Base-by-base conservation (phyloP, 2,329 filamentous ascomycete species). In the Colletotrichum echinochloae region DNA sequence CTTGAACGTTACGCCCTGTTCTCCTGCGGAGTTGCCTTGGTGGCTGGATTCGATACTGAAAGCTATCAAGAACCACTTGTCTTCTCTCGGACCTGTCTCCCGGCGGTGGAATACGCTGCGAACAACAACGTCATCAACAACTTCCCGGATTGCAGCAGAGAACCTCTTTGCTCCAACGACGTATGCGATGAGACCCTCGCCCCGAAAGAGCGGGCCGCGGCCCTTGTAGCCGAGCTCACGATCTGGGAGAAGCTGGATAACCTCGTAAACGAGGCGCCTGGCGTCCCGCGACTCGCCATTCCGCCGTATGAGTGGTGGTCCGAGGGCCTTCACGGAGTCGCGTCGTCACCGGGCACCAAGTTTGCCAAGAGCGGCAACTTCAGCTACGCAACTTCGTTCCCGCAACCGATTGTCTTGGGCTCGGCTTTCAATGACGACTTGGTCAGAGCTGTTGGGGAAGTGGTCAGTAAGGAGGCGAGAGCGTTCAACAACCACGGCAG, bases 361-460 rank as follows among this genome's bases (percentile, higher is more conserved):
- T 75, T 76, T 14, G 81, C 82, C 6, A 83, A 83, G 0, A 88
- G 7, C 81, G 86, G 86, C 2, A 79, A 86, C 14, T 92, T 85
- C 76, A 86, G 83, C 72, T 87, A 86, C 75, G 88, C 90, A 0
- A 92, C 90, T 0, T 89, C 87, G 0, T 92, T 92, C 75, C 89
- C 90, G 0, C 86, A 88, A 76, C 90, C 90, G 0, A 90, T 93
- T 61, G 78, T 87, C 2, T 85, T 90, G 74, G 86, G 86, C 28
- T 89, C 90, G 0, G 86, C 90, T 0, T 90, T 92, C 72, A 89
- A 92, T 72, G 89, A 91, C 72, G 84, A 85, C 0, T 78, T 92
- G 39, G 87, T 92, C 72, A 77, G 84, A 26, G 80, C 84, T 7
- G 86, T 92, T 3, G 90, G 85, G 2, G 82, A 78, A 2, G 83